Conservation (phyloP, 2,329 filamentous ascomycete genomes). For the Scytalidium lignicola region DNA sequence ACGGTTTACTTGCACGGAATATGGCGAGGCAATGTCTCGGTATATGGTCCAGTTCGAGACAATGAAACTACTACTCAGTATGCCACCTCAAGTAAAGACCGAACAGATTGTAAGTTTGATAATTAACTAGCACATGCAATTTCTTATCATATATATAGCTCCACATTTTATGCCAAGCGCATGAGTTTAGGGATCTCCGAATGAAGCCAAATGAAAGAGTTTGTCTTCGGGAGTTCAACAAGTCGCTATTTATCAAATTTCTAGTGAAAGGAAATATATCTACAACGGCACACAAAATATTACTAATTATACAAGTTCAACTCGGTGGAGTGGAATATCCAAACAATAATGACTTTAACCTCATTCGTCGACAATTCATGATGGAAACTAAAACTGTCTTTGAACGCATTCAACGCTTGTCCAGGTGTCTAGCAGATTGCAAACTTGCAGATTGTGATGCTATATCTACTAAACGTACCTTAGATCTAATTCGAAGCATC, state of each 20-base stretch:
- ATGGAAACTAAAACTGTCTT: slow-evolving; percentile 62
- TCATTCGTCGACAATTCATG: slow-evolving; percentile 51
- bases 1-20: slow-evolving; percentile 59
- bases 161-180: slow-evolving; percentile 58
- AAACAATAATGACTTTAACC: slow-evolving; percentile 47
- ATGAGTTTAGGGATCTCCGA: slow-evolving; percentile 68
- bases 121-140: slow-evolving; percentile 6
- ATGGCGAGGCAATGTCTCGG: slow-evolving; percentile 74
- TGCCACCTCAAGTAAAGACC: slow-evolving; percentile 55
- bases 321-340: slow-evolving; percentile 63
- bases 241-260: slow-evolving; percentile 61
- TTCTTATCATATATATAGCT: slow-evolving; percentile 44
- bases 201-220: slow-evolving; percentile 66
- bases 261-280: slow-evolving; percentile 64
- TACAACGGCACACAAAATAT: slow-evolving; percentile 67
- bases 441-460: slow-evolving; percentile 57
- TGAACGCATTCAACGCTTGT: slow-evolving; percentile 61
- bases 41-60: slow-evolving; percentile 78
- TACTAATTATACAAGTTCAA: slow-evolving; percentile 69
- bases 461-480: slow-evolving; percentile 57
- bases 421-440: slow-evolving; percentile 74
- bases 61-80: slow-evolving; percentile 64
- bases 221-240: slow-evolving; percentile 68
- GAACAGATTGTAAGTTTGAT: slow-evolving; percentile 59
- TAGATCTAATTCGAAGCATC: slow-evolving; percentile 75